Conservation (phyloP, 2,329 filamentous ascomycete genomes). For the Paecilomyces sp. region DNA sequence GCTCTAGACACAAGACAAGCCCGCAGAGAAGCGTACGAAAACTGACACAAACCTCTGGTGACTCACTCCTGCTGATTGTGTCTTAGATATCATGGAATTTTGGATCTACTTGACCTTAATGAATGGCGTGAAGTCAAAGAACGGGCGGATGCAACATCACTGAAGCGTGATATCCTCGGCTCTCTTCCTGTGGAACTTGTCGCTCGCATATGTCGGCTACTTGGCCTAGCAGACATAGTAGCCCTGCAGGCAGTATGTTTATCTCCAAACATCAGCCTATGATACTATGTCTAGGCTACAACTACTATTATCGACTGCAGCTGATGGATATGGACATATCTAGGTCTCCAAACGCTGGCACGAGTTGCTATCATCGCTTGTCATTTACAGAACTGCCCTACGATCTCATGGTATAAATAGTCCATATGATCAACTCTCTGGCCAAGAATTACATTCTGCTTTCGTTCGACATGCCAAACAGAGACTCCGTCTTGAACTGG, state of each 20-base stretch:
- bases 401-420: conserved; percentile 6
- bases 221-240: conserved; percentile 21
- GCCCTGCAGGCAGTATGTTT: conserved; percentile 19
- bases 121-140: conserved; percentile 25
- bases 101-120: conserved; percentile 16
- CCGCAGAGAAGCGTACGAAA: conserved; percentile 15
- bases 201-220: conserved; percentile 15
- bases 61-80: background rate
- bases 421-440: background rate
- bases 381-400: conserved; percentile 11
- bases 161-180: conserved; percentile 27
- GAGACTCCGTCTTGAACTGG: conserved; percentile 16
- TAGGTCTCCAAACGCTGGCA: conserved; percentile 30
- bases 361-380: conserved; percentile 18
- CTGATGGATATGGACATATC: background rate
- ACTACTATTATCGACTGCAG: background rate
- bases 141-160: conserved; percentile 11
- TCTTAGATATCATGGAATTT: conserved; percentile 19
- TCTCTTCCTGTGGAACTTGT: conserved; percentile 26
- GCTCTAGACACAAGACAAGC: conserved; percentile 11
- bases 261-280: background rate
- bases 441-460: conserved; percentile 1
- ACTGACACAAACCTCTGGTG: background rate
- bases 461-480: conserved; percentile 14
- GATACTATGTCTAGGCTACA: background rate